Percentiles rank a stretch among this genome's conserved stretches.
Evolutionary conservation across 202 grass and related monocot genomes (phyloP).

Genomic region (Carex sylvatica): DNA sequence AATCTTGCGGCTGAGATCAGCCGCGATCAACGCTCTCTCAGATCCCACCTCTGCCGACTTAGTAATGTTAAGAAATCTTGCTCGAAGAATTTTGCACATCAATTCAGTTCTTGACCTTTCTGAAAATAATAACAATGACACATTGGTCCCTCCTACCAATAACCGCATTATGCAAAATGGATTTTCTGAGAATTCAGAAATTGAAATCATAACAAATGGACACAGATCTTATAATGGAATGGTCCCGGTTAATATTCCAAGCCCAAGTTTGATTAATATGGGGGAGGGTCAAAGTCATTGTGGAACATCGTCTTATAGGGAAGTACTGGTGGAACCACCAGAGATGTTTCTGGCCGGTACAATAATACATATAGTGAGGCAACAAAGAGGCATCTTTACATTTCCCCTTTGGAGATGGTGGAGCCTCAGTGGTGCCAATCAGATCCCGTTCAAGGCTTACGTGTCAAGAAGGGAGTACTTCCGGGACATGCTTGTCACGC

Average conservation of each 20-base stretch:
- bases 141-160: conserved; percentile 27
- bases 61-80: conserved; percentile 83
- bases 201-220: conserved; percentile 41
- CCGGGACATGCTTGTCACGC: conserved; percentile 63
- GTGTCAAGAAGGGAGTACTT: conserved; percentile 71
- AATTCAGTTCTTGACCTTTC: conserved; percentile 51
- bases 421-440: conserved; percentile 39
- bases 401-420: conserved; percentile 83
- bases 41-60: conserved; percentile 80
- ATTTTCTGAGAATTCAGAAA: conserved; percentile 40
- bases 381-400: conserved; percentile 51
- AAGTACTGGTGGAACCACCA: conserved; percentile 58
- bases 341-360: conserved; percentile 87
- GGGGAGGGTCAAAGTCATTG: conserved; percentile 14
- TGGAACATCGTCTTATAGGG: conserved; percentile 33
- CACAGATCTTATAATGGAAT: conserved; percentile 30
- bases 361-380: conserved; percentile 76
- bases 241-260: conserved; percentile 42
- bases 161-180: conserved; percentile 31
- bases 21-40: conserved; percentile 70
- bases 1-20: conserved; percentile 78
- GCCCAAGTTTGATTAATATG: conserved; percentile 20
- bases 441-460: conserved; percentile 71
- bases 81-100: conserved; percentile 77
- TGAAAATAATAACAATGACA: conserved; percentile 25